Percentiles rank a stretch among this genome's conserved stretches.
Conservation (phyloP, 306 rosid species). For the Lathyrus tuberosus region DNA sequence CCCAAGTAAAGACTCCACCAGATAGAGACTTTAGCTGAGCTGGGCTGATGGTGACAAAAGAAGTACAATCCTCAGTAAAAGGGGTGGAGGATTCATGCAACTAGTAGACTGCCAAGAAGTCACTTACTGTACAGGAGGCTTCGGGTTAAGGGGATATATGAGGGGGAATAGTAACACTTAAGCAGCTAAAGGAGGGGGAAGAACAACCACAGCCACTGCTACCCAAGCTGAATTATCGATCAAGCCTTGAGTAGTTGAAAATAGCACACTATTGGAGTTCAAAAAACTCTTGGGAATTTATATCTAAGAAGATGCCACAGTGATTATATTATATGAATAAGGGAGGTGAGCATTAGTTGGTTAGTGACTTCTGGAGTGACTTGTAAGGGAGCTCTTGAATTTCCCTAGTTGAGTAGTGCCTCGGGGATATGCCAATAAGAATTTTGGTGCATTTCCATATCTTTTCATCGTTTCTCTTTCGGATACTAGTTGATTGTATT, state of each 20-base stretch:
- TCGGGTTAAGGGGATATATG: not conserved
- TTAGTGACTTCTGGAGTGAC: not conserved
- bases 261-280: no score
- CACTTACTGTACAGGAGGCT: not conserved
- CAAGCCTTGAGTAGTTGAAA: not conserved
- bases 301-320: no score
- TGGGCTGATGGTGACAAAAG: not conserved
- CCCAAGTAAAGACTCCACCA: conserved; percentile 4
- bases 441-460: not conserved
- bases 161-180: not conserved
- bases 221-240: not conserved
- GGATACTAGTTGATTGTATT: not conserved
- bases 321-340: no score
- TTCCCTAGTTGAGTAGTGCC: not conserved
- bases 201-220: not conserved
- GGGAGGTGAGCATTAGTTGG: not conserved
- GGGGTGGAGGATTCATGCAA: not conserved
- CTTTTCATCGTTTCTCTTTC: not conserved
- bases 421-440: not conserved
- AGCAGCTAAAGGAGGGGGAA: not conserved
- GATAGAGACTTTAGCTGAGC: conserved; percentile 3
- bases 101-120: not conserved
- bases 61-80: not conserved
- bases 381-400: not conserved
- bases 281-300: no score